Evolutionary conservation across 805 yeast species (phyloP), one percentile per base, ranked within the genome.

Genomic region (Wickerhamiella parazyma): DNA sequence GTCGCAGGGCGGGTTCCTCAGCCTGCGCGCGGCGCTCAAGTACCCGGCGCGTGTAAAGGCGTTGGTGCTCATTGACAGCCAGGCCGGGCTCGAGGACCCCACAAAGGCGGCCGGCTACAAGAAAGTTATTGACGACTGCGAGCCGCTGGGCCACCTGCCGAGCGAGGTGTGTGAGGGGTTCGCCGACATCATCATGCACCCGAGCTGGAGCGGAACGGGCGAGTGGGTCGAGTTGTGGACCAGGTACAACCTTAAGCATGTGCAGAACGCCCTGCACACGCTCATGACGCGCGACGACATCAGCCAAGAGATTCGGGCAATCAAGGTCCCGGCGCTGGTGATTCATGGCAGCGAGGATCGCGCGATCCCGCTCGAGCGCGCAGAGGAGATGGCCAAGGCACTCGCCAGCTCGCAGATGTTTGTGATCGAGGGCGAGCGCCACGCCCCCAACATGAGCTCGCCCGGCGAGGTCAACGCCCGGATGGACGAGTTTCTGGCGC

Each of bases 1-100:
- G 43, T 40, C 43, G 4, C 43, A 40, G 20, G 43, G 43, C 9
- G 43, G 43, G 6, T 40, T 17, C 33, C 33, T 40, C 9, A 12
- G 37, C 22, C 43, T 40, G 10, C 21, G 43, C 6, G 43, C 43
- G 6, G 38, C 43, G n/a, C 37, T 40, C 33, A 33, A 11, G 20
- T 33, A 40, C 16, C 43, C 43, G 2, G 17, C 33, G 18, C 14
- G 43, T 11, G 43, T 40, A 9, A 16, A 24, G 24, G 43, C 38
- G 12, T n/a, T 40, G 16, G 21, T 40, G 10, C 38, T 40, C 2
- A 40, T 40, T 18, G 43, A 40, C 29, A 17, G 38, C 6, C 43
- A 40, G 33, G 43, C 43, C 5, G 12, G 18, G 3, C 12, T 5
- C 11, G 43, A 40, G 16, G 31, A 28, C 31, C 31, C 31, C 6